phyloP scores from a whole-genome alignment of 169 alveolate genomes.

The Eimeria acervulina region DNA sequence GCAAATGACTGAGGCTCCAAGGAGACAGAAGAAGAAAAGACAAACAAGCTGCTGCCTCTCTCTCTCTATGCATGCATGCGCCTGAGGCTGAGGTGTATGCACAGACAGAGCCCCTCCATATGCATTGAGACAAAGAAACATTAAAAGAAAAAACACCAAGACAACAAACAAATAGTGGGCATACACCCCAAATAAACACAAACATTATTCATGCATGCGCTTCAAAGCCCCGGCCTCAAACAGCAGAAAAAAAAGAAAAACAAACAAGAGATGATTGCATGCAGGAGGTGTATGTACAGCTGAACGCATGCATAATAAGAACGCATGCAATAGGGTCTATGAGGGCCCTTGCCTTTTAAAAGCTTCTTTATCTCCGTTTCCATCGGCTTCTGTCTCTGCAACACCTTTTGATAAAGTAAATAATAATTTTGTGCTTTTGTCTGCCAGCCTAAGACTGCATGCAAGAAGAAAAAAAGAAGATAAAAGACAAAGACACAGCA shows the following conservation, averaged over 20 bases:
- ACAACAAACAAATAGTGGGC: too few species aligned
- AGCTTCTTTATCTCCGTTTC: background rate
- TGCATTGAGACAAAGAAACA: too few species aligned
- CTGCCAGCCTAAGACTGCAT: conserved; percentile 16
- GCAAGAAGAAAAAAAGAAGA: background rate
- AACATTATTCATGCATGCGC: too few species aligned
- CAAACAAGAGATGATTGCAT: too few species aligned
- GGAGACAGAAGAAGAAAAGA: background rate
- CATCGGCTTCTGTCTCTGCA: conserved; percentile 1
- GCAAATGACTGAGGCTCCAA: background rate
- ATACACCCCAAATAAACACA: too few species aligned
- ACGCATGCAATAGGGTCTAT: too few species aligned
- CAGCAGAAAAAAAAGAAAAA: too few species aligned
- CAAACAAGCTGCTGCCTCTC: background rate
- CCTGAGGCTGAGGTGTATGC: too few species aligned
- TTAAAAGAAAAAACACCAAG: too few species aligned
- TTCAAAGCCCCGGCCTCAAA: too few species aligned
- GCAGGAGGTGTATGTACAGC: background rate
- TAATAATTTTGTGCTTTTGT: conserved; percentile 40
- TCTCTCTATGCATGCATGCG: too few species aligned
- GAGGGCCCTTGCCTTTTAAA: background rate
- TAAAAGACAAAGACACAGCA: background rate
- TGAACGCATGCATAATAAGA: background rate
- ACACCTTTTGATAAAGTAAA: conserved; percentile 2
- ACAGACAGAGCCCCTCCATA: background rate